Base-by-base conservation (phyloP, 176 grass and related monocot species). In the Rhynchospora breviuscula region DNA sequence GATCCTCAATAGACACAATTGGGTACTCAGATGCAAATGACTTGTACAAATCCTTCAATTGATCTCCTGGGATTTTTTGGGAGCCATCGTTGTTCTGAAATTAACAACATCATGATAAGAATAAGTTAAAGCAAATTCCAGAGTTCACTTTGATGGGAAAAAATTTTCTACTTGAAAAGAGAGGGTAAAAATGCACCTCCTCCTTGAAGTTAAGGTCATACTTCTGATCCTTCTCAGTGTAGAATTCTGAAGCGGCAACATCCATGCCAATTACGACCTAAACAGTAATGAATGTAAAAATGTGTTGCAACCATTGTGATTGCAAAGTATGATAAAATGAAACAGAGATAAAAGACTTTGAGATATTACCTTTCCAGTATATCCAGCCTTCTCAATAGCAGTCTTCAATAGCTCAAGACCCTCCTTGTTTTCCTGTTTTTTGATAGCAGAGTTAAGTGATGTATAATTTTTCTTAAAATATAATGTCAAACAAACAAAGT, bases 251-350 rank as follows among this genome's bases (percentile, higher is more conserved):
- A 80, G 95, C 92, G 40, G 95, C 95, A 81, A 98, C 95, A 68
- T 98, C 95, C 95, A 98, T 98, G 78, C 92, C 95, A 79, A 94
- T 98, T 48, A 98, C 95, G 7, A 98, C 90, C 92, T 97, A 67
- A 19, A 57, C 53, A 69, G 10, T 7, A 54, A 77, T 17, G 43
- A 26, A 66, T 63, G 44, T 67, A 49, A 67, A 46, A 47, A 79
- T 4, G 3, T 1, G 15, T 40, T 52, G 3, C 72, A 31, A 43
- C 44, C 8, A 31, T 59, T 62, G n/a, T 49, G 13, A 22, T 13
- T 11, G 3, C 6, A 65, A 6, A 13, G n/a, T 63, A 57, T n/a
- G 13, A 49, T 88, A 22, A 35, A 74, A 49, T 0, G 10, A 35
- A 6, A 54, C 22, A 17, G 1, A 78, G 2, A 57, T 56, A 71